phyloP scores from a whole-genome alignment of 306 rosid genomes.

The Gynostemma pentaphyllum region DNA sequence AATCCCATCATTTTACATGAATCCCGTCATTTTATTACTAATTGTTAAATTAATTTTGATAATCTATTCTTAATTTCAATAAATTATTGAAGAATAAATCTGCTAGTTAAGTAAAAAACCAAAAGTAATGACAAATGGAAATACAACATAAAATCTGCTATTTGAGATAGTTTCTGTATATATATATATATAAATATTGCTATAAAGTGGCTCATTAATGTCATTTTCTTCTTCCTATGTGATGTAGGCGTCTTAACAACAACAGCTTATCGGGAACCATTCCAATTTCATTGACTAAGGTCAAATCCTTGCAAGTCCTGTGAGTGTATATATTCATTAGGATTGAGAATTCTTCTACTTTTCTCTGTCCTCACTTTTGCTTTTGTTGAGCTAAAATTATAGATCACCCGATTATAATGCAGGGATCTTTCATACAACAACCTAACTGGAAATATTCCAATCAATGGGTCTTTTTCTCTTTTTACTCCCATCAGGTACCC shows the following conservation, averaged over 20 bases:
- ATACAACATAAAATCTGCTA: too few species aligned
- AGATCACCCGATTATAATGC: slow-evolving; percentile 19
- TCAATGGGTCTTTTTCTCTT: slow-evolving; percentile 69
- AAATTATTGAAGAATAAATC: too few species aligned
- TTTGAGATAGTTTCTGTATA: too few species aligned
- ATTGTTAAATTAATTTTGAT: too few species aligned
- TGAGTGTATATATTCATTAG: slow-evolving; percentile 34
- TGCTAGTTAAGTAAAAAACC: too few species aligned
- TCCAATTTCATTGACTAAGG: slow-evolving; percentile 43
- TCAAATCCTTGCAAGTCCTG: slow-evolving; percentile 74
- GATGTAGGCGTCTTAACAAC: slow-evolving; percentile 88
- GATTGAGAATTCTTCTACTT: not conserved
- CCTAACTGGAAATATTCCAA: slow-evolving; percentile 47
- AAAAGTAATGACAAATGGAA: too few species aligned
- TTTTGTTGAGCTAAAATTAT: slow-evolving; percentile 13
- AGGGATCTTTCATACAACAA: slow-evolving; percentile 84
- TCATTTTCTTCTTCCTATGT: slow-evolving; percentile 1
- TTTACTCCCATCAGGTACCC: slow-evolving; percentile 87
- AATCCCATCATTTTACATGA: too few species aligned
- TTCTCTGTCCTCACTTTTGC: not conserved
- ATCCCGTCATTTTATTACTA: too few species aligned
- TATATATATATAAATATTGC: too few species aligned
- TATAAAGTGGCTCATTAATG: not conserved
- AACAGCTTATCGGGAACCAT: slow-evolving; percentile 62
- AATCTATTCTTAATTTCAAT: too few species aligned